Evolutionary conservation across 2,329 filamentous ascomycete genomes (phyloP).

Genomic region (Epichloe hybrida): DNA sequence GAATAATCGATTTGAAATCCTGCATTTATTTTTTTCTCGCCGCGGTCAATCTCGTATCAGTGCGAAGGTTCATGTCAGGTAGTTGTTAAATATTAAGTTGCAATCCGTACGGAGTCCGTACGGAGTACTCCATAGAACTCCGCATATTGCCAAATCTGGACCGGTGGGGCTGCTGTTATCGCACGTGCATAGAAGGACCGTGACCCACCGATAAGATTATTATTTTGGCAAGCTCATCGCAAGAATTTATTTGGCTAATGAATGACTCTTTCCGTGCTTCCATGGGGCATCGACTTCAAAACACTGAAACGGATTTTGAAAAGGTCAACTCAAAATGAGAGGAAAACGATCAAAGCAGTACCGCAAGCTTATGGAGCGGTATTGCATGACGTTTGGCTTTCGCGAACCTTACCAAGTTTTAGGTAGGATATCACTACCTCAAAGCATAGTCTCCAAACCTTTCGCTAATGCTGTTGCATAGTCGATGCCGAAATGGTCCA

Average conservation of each 20-base stretch:
- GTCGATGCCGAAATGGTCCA: conserved; percentile 77
- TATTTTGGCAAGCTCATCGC: conserved; percentile 10
- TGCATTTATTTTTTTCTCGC: not conserved
- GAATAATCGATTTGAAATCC: no score
- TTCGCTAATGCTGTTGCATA: conserved; percentile 15
- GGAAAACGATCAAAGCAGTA: conserved; percentile 42
- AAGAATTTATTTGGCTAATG: not conserved
- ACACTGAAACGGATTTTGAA: not conserved
- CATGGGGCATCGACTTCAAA: not conserved
- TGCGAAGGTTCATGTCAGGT: no score
- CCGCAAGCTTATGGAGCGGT: conserved; percentile 84
- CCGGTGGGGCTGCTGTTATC: conserved; percentile 17
- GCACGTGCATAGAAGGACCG: conserved; percentile 16
- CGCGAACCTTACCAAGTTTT: conserved; percentile 90
- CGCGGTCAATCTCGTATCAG: not conserved
- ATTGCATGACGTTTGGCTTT: conserved; percentile 76
- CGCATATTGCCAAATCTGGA: no score
- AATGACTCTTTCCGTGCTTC: not conserved
- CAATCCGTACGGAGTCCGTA: no score
- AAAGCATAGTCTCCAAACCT: not conserved
- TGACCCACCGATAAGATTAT: conserved; percentile 24
- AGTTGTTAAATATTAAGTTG: no score
- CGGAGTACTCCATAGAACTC: no score
- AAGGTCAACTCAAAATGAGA: conserved; percentile 24
- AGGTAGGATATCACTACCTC: conserved; percentile 27